These are phyloP conservation scores for Delonix regia DNA, from an alignment of 306 rosid species.

Conservation along the genomic window DNA sequence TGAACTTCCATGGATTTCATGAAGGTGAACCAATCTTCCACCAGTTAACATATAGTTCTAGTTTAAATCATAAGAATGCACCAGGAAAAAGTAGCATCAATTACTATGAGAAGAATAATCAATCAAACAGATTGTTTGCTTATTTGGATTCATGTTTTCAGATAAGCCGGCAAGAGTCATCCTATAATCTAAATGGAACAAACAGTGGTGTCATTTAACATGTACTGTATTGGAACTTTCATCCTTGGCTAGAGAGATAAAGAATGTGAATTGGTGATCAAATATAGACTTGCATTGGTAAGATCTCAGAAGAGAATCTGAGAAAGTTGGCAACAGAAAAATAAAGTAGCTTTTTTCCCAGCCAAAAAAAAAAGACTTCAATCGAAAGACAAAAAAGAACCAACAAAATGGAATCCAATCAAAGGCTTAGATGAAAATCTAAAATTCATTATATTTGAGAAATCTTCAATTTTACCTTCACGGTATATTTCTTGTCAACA, in stretches of 20 bases:
- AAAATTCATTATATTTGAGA: not conserved
- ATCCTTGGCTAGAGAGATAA: not conserved
- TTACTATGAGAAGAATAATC: not conserved
- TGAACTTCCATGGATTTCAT: slow-evolving; percentile 4
- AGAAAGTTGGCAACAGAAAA: slow-evolving; percentile 11
- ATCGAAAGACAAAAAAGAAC: not conserved
- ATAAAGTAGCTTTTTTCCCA: no score
- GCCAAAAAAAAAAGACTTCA: not conserved
- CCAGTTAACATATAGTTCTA: not conserved
- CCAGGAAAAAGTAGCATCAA: not conserved
- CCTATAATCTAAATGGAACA: not conserved
- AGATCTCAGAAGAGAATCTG: slow-evolving; percentile 9
- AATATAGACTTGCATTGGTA: not conserved
- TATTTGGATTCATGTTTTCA: slow-evolving; percentile 2
- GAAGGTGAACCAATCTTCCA: slow-evolving; percentile 7
- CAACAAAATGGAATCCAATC: not conserved
- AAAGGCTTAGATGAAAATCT: slow-evolving; percentile 2
- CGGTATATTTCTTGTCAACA: slow-evolving; percentile 87
- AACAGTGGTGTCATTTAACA: not conserved
- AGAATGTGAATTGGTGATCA: not conserved
- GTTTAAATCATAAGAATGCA: not conserved
- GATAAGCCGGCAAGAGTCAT: not conserved
- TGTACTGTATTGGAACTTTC: not conserved
- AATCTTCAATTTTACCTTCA: slow-evolving; percentile 55
- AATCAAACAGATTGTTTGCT: slow-evolving; percentile 1